Evolutionary conservation across 73 alveolate genomes (phyloP).

Genomic region (Paramecium caudatum): DNA sequence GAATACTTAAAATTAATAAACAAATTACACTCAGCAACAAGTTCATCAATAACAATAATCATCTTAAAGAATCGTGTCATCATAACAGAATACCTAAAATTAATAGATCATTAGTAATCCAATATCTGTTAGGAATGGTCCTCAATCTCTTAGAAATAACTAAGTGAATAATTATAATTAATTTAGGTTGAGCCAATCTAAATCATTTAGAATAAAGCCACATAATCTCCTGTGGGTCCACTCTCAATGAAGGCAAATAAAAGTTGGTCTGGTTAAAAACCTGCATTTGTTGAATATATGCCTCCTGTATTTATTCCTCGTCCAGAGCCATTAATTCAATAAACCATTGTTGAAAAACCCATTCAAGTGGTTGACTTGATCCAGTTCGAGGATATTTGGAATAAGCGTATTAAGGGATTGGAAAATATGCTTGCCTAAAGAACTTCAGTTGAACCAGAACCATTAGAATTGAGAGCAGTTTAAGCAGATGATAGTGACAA

Average conservation of each 20-base stretch:
- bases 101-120: too few relatives aligned
- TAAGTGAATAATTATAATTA: too few relatives aligned
- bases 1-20: too few relatives aligned
- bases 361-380: neutral
- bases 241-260: neutral
- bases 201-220: neutral
- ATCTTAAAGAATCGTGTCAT: too few relatives aligned
- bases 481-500: neutral
- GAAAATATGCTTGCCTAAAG: neutral
- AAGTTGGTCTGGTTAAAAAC: neutral
- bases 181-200: too few relatives aligned
- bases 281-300: neutral
- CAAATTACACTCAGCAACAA: too few relatives aligned
- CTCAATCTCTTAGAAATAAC: too few relatives aligned
- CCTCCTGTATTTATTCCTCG: slow-evolving; percentile 39
- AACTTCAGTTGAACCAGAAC: neutral
- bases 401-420: neutral
- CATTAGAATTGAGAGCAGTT: neutral
- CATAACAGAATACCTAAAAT: too few relatives aligned
- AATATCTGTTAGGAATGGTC: too few relatives aligned
- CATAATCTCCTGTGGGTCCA: slow-evolving; percentile 9
- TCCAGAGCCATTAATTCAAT: neutral
- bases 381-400: slow-evolving; percentile 31
- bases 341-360: neutral
- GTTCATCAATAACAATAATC: too few relatives aligned